These are phyloP conservation scores for Globisporangium sylvaticum DNA, from an alignment of 352 stramenopile genomes.

Conservation along the genomic window DNA sequence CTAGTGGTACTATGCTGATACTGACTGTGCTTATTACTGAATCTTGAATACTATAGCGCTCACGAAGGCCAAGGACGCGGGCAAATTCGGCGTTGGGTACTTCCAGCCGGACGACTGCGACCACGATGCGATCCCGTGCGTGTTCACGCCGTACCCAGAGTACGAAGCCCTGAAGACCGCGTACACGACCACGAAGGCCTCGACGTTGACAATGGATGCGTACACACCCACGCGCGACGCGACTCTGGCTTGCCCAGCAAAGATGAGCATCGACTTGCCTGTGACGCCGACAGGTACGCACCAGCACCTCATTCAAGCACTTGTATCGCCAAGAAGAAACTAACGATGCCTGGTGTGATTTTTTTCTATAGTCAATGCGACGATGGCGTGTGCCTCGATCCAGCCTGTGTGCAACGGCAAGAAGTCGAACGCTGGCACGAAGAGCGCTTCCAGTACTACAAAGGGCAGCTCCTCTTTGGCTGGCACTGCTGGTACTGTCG, in stretches of 20 bases:
- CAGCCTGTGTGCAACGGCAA: constrained; percentile 58
- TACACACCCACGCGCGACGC: constrained; percentile 30
- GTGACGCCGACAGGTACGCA: constrained; percentile 29
- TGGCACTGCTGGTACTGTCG: background rate
- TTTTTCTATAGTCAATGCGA: constrained; percentile 23
- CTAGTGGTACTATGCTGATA: background rate
- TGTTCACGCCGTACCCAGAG: constrained; percentile 45
- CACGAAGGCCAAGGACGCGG: constrained; percentile 29
- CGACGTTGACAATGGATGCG: constrained; percentile 32
- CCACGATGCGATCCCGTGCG: constrained; percentile 33
- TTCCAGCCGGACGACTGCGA: constrained; percentile 44
- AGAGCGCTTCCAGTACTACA: constrained; percentile 10
- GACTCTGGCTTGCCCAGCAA: constrained; percentile 39
- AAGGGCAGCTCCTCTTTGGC: background rate
- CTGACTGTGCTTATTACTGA: background rate
- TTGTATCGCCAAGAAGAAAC: background rate
- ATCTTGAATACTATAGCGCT: constrained; percentile 13
- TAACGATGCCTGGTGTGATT: background rate
- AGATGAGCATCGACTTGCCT: constrained; percentile 27
- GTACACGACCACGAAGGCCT: constrained; percentile 41
- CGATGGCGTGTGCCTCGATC: constrained; percentile 38
- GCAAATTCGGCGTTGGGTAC: constrained; percentile 46
- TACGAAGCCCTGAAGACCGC: constrained; percentile 44
- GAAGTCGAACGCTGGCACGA: constrained; percentile 53
- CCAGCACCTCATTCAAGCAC: background rate